Evolutionary conservation across 1,139 yeast genomes (phyloP), one percentile per base, ranked within the genome.

Genomic region (Candida sp.): DNA sequence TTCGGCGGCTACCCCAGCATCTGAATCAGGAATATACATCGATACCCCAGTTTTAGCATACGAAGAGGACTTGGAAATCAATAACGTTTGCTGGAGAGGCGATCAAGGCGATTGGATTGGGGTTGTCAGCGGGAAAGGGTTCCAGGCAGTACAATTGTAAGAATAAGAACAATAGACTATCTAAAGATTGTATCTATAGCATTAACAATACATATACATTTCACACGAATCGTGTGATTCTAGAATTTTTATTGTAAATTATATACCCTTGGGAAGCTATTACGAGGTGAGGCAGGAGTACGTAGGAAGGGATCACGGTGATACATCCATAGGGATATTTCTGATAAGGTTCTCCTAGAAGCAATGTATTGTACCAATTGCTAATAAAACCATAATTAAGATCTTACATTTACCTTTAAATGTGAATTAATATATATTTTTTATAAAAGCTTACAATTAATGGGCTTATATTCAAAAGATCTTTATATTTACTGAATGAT

Each of bases 71-170:
- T 60, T 77, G 46, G 96, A 87, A 61, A 75, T 90, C 12, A 90
- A 90, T 62, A 81, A 84, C 56, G 82, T 84, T 11, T 71, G 85
- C 41, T 90, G 97, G 97, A 74, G 81, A 51, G 68, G 73, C 1
- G 67, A 64, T 7, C 54, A 52, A 32, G 95, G 93, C 19, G 84
- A 83, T 49, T 88, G 95, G 93, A 73, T 87, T 55, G 96, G 95
- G 4, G 81, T 81, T 21, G 87, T 86, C 15, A 73, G 85, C 49
- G 97, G 96, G 5, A 83, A 84, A 51, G 85, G 87, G 1, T 81
- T 89, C 52, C 96, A 89, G 60, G 90, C 85, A 3, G 84, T 87
- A 19, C 76, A 68, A 57, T 50, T 75, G 39, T 58, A 52, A 40
- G 12, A 34, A 19, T 19, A 52, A 40, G 12, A 34, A 19, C 12